These are phyloP conservation scores for Graphilbum sp. DNA, from an alignment of 2,329 filamentous ascomycete genomes.

Conservation along the genomic window DNA sequence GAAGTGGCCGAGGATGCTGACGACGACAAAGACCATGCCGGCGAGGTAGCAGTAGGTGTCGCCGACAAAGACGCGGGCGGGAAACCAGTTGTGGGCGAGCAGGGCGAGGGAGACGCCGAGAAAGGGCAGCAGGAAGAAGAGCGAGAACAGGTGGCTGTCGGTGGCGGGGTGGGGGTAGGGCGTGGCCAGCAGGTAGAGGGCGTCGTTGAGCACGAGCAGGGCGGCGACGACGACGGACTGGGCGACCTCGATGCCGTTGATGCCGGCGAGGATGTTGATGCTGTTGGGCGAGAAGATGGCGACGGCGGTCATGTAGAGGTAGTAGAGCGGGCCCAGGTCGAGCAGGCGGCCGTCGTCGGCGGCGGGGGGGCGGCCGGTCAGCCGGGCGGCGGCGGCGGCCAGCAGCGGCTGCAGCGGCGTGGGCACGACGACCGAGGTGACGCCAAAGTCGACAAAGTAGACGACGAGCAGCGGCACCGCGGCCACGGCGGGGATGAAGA, in stretches of 20 bases:
- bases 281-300: conserved; percentile 97
- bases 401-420: conserved; percentile 57
- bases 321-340: conserved; percentile 73
- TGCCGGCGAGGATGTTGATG: conserved; percentile 99
- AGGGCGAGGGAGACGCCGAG: conserved; percentile 81
- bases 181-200: conserved; percentile 54
- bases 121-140: conserved; percentile 89
- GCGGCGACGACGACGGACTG: conserved; percentile 84
- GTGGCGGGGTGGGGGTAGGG: conserved; percentile 77
- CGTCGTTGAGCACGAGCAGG: conserved; percentile 73
- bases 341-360: conserved; percentile 58
- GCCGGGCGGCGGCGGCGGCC: no score
- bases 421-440: conserved; percentile 88
- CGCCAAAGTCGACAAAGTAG: conserved; percentile 96
- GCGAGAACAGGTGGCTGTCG: conserved; percentile 88
- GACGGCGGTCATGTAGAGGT: conserved; percentile 89
- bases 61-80: conserved; percentile 85
- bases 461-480: conserved; percentile 87
- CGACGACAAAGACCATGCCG: conserved; percentile 96
- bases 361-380: background rate
- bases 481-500: conserved; percentile 90
- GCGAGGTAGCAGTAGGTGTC: conserved; percentile 99
- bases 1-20: conserved; percentile 93
- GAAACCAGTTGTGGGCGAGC: conserved; percentile 87
- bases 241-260: conserved; percentile 93